Evolutionary conservation across 164 flowering plant species (phyloP), one percentile per base, ranked within the genome.

Genomic region (Euptelea pleiosperma): DNA sequence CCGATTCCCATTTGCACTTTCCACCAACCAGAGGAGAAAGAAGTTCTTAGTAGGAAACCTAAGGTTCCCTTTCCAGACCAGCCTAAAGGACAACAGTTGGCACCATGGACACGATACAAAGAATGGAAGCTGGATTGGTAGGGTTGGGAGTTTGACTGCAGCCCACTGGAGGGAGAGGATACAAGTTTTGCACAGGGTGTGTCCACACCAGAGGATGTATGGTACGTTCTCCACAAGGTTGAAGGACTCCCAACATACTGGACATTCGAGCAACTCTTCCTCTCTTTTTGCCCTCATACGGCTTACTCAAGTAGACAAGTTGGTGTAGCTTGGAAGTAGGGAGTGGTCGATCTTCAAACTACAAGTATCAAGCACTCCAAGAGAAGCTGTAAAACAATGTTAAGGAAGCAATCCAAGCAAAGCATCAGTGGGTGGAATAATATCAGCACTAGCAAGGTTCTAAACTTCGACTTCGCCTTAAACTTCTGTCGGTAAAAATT

Each of bases 21-120:
- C 96, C 14, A 88, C 85, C 80, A 88, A 76, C 88, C 89, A 85
- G 8, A 81, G 80, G 34, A 88, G 81, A 41, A 82, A 78, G 71
- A 62, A 85, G 34, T 88, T 85, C 70, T 82, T 88, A 42, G 73
- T 57, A 15, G 96, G 92, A 55, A 80, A 84, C 71, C 61, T 71
- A 29, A 88, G 68, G 46, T 57, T 78, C 22, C 90, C 87, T 52
- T 75, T 79, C 73, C 83, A 81, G 49, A 82, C 66, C 47, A 88
- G 33, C 46, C 88, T 62, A 15, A 75, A 53, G 16, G 87, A 84
- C 36, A 82, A 60, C 14, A 81, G 57, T 58, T 82, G 75, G 64
- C 96, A 88, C 92, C 92, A 86, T 0, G 90, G 96, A 52, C 96
- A 88, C 15, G 90, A 78, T 18, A 88, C 64, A 62, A 86, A 73